These are phyloP conservation scores for Penicillium pulvis DNA, from an alignment of 495 filamentous ascomycete species.

Conservation along the genomic window DNA sequence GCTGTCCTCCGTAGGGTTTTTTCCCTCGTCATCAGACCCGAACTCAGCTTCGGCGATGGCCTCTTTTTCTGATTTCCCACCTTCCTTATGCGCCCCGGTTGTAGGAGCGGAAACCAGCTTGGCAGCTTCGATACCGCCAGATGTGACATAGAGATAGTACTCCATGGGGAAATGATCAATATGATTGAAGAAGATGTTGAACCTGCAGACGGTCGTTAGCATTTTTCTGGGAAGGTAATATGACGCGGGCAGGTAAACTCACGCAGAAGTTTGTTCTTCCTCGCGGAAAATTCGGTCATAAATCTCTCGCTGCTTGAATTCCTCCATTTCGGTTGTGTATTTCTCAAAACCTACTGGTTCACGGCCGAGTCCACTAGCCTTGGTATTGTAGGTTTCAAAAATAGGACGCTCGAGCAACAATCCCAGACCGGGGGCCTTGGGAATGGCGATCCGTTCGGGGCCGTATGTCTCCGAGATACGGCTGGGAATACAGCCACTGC, in stretches of 20 bases:
- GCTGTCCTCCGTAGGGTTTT: slow-evolving; percentile 23
- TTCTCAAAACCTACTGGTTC: slow-evolving; percentile 75
- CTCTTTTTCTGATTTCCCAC: slow-evolving; percentile 27
- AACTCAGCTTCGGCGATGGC: slow-evolving; percentile 37
- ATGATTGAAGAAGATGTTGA: slow-evolving; percentile 80
- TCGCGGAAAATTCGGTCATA: slow-evolving; percentile 88
- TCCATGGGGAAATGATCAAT: slow-evolving; percentile 73
- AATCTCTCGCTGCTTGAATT: slow-evolving; percentile 92
- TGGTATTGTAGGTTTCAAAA: slow-evolving; percentile 80
- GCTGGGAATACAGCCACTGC: slow-evolving; percentile 69
- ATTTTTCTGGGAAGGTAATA: neutral
- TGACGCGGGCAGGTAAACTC: slow-evolving; percentile 35
- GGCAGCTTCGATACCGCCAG: slow-evolving; percentile 60
- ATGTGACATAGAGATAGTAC: slow-evolving; percentile 77
- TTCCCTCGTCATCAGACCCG: slow-evolving; percentile 32
- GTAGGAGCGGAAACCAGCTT: slow-evolving; percentile 26
- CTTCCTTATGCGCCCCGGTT: slow-evolving; percentile 3
- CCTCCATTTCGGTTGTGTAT: slow-evolving; percentile 73
- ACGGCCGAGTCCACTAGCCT: slow-evolving; percentile 56
- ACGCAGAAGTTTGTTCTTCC: slow-evolving; percentile 78
- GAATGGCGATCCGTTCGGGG: slow-evolving; percentile 72
- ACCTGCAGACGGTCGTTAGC: slow-evolving; percentile 45
- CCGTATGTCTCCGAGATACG: slow-evolving; percentile 72
- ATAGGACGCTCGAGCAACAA: slow-evolving; percentile 87
- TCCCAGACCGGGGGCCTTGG: slow-evolving; percentile 88